A percentile compares a stretch with the other conserved stretches of the same genome.
phyloP scores from a whole-genome alignment of 148 eudicot species.

The Rhododendron simsii region DNA sequence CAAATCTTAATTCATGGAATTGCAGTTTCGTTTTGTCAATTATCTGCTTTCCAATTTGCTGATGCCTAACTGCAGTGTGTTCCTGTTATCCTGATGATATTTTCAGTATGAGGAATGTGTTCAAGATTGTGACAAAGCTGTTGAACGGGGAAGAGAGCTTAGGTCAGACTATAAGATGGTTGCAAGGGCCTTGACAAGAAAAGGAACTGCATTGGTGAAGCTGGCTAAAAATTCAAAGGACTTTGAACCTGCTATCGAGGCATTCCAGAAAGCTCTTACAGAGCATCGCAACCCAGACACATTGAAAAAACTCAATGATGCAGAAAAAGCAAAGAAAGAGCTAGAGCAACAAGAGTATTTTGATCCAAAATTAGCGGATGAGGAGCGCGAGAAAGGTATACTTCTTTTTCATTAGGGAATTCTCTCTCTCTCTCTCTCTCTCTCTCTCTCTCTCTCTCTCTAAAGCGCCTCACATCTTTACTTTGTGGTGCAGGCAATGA shows the following conservation, averaged over 20 bases:
- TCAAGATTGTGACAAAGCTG: slow-evolving; percentile 90
- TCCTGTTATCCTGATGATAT: background rate
- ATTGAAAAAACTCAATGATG: slow-evolving; percentile 85
- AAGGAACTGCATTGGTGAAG: slow-evolving; percentile 86
- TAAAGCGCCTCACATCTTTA: background rate
- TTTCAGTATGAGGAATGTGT: slow-evolving; percentile 84
- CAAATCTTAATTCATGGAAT: background rate
- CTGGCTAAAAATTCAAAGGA: slow-evolving; percentile 79
- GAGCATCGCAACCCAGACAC: slow-evolving; percentile 98
- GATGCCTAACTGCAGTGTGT: background rate
- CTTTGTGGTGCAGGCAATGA: slow-evolving; percentile 58
- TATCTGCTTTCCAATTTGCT: background rate
- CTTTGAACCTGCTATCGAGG: slow-evolving; percentile 83
- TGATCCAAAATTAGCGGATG: slow-evolving; percentile 81
- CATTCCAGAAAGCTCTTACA: slow-evolving; percentile 87
- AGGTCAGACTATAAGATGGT: slow-evolving; percentile 93
- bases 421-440: background rate
- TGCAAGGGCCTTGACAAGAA: slow-evolving; percentile 90
- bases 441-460: background rate
- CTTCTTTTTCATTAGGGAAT: background rate
- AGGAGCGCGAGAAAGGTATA: slow-evolving; percentile 96
- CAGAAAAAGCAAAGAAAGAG: slow-evolving; percentile 93
- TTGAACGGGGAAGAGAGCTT: slow-evolving; percentile 94
- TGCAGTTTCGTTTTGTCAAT: background rate
- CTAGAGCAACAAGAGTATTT: slow-evolving; percentile 87